Base-by-base conservation (phyloP, 352 stramenopile genomes). In the Phytophthora fragariae region DNA sequence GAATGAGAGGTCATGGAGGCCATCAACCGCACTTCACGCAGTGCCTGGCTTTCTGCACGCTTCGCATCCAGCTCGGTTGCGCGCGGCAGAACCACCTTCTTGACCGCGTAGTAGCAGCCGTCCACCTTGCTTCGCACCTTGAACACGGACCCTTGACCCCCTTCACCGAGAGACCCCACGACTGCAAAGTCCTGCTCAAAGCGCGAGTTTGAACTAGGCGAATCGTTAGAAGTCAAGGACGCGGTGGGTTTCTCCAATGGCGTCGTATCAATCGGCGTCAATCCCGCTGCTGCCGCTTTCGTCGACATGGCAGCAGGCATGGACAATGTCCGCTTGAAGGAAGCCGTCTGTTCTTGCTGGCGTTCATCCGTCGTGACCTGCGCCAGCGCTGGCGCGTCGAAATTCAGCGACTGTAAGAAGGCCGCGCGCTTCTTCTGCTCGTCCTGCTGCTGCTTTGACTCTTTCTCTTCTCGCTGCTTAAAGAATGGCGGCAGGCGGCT, bases 131-230 rank as follows among this genome's bases (percentile, higher is more conserved):
- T 93, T 24, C 84, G 82, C 31, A 91, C 87, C 64, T 96, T 92
- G 64, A 84, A 92, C 33, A 96, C 89, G 1, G 70, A 83, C 2
- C 89, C 89, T 75, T 96, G 89, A 0, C 89, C 89, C 44, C 89
- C 89, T 73, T 91, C 73, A 41, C 89, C 87, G 15, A 96, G 68
- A 53, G 79, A 85, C 0, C 81, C 68, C 15, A 93, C 37, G 21
- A 92, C 67, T 33, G 93, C 85, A 65, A 96, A 96, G 52, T 96
- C 85, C 56, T 92, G 83, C 64, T 86, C 74, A 52, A 93, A 92
- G 15, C 87, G 85, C 15, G 86, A 90, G 0, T 66, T 61, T 6
- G 58, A 75, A 35, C 61, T 60, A 19, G 50, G 33, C 14, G 55
- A 29, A 47, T 59, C 33, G n/a, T n/a, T n/a, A n/a, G n/a, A n/a